Conservation (phyloP, 1,139 yeast genomes). For the Diutina siamensis region DNA sequence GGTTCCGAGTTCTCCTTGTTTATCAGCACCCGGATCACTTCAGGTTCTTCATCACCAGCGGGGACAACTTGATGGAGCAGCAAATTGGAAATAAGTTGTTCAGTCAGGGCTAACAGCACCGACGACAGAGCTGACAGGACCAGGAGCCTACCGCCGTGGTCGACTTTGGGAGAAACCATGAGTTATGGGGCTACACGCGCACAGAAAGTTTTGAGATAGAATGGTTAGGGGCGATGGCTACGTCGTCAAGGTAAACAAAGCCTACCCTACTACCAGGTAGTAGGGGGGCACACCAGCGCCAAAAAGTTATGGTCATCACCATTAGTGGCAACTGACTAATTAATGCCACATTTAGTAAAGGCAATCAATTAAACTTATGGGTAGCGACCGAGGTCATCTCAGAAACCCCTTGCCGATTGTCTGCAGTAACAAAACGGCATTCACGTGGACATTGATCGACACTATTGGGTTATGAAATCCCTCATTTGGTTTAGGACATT, state of each 20-base stretch:
- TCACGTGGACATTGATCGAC: too few relatives aligned
- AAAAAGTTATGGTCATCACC: too few relatives aligned
- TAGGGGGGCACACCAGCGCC: too few relatives aligned
- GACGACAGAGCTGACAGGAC: neutral
- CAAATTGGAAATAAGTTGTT: neutral
- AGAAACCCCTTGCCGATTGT: too few relatives aligned
- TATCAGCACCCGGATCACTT: conserved; percentile 4
- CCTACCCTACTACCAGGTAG: too few relatives aligned
- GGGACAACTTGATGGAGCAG: neutral
- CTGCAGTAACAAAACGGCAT: too few relatives aligned
- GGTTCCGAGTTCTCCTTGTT: conserved; percentile 3
- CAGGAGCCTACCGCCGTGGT: neutral
- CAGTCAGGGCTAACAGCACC: neutral
- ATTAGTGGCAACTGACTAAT: too few relatives aligned
- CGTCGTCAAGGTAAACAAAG: neutral
- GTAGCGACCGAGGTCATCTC: too few relatives aligned
- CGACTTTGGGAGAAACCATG: neutral
- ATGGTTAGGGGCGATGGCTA: neutral
- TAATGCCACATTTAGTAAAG: too few relatives aligned
- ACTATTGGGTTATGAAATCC: too few relatives aligned
- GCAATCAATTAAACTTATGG: too few relatives aligned
- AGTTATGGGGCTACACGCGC: neutral
- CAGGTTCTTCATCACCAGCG: neutral
- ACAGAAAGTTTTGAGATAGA: neutral
- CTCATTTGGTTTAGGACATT: too few relatives aligned